phyloP scores from a whole-genome alignment of 306 rosid species.

The Rubus parviflorus region DNA sequence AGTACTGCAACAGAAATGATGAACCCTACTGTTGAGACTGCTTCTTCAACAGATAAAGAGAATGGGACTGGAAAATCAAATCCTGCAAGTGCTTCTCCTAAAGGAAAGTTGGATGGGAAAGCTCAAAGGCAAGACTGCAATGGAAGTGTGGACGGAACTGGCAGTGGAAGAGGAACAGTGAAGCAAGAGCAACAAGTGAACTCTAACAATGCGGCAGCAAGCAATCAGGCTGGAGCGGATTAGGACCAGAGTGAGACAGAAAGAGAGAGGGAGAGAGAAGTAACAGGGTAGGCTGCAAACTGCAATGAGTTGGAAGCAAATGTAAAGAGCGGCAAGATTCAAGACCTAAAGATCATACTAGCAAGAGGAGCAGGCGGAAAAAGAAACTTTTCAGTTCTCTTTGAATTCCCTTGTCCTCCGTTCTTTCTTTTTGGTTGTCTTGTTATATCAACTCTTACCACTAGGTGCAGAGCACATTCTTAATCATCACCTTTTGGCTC shows the following conservation, averaged over 20 bases:
- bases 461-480: constrained; percentile 43
- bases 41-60: constrained; percentile 47
- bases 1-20: constrained; percentile 39
- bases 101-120: constrained; percentile 45
- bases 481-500: constrained; percentile 22
- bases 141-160: constrained; percentile 51
- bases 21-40: constrained; percentile 42
- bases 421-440: constrained; percentile 39
- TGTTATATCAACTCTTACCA: constrained; percentile 38
- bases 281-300: constrained; percentile 41
- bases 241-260: constrained; percentile 32
- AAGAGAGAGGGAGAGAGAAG: constrained; percentile 22
- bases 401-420: constrained; percentile 49
- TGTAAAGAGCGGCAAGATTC: constrained; percentile 80
- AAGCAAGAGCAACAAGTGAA: constrained; percentile 41
- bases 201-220: constrained; percentile 36
- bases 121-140: constrained; percentile 57
- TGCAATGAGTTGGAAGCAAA: constrained; percentile 61
- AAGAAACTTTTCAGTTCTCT: constrained; percentile 46
- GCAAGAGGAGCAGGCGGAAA: constrained; percentile 49
- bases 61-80: constrained; percentile 46
- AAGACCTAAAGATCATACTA: constrained; percentile 38
- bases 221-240: constrained; percentile 36
- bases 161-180: constrained; percentile 32
- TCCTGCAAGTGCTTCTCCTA: constrained; percentile 37